phyloP scores from a whole-genome alignment of 345 rosid species.

The Aquilaria malaccensis region DNA sequence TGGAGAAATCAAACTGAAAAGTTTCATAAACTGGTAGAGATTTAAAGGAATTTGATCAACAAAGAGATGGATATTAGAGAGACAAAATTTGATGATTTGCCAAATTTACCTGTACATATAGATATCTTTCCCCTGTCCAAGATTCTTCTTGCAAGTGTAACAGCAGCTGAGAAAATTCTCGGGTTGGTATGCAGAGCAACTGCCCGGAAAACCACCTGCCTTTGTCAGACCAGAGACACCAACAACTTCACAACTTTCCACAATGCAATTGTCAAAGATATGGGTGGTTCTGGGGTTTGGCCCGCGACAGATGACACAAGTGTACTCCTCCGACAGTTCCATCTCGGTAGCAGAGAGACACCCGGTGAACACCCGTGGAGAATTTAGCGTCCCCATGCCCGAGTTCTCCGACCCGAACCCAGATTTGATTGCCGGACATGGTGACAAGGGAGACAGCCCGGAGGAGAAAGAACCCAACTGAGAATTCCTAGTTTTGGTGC shows the following conservation, averaged over 20 bases:
- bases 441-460: constrained; percentile 13
- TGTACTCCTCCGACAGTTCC: constrained; percentile 91
- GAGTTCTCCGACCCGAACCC: constrained; percentile 24
- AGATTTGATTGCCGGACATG: constrained; percentile 27
- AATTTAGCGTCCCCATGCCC: constrained; percentile 23
- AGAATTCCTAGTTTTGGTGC: constrained; percentile 52
- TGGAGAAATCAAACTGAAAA: not conserved
- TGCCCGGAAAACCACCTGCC: constrained; percentile 17
- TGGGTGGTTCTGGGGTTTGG: constrained; percentile 85
- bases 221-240: constrained; percentile 29
- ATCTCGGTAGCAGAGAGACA: constrained; percentile 51
- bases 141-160: constrained; percentile 65
- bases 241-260: constrained; percentile 54
- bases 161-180: constrained; percentile 74
- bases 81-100: not conserved
- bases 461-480: constrained; percentile 30
- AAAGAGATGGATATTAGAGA: constrained; percentile 3
- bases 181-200: constrained; percentile 27
- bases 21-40: constrained; percentile 6
- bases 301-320: constrained; percentile 83
- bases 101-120: constrained; percentile 76
- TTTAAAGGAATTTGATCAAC: not conserved
- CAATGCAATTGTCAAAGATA: constrained; percentile 74
- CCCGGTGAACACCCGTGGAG: constrained; percentile 37
- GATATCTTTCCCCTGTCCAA: constrained; percentile 76